Evolutionary conservation across 345 rosid species (phyloP), one percentile per base, ranked within the genome.

Genomic region (Abelmoschus esculentus): DNA sequence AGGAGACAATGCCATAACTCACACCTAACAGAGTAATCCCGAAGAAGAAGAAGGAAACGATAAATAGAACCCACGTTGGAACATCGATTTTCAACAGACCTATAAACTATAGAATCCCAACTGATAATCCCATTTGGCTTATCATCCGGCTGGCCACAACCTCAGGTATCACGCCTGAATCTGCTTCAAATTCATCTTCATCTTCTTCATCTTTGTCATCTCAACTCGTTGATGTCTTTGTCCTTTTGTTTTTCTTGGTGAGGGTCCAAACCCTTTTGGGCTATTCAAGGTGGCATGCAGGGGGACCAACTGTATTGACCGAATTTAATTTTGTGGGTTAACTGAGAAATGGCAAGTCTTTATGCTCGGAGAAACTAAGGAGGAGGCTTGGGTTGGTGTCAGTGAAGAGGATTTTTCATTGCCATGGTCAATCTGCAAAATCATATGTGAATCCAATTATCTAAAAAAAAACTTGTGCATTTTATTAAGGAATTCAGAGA

Each of bases 91-190:
- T 93, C 73, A 86, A 46, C 15, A 93, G 76, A 72, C 97, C 98
- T 12, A 80, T 26, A 65, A 88, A 80, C 77, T 91, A 69, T 34
- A 96, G 97, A 71, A 83, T 70, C 18, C 98, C 98, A 22, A 89
- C 96, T 0, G 97, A 74, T 47, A 90, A 77, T 5, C 83, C 93
- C 96, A 93, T 86, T 64, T 95, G 84, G 76, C 82, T 84, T 10
- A 90, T 89, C 96, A 90, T 93, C 83, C 97, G 82, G 78, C 90
- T 93, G 13, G 97, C 90, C 61, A 93, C 97, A 71, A 90, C 77
- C 87, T 90, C 96, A 2, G 97, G 98, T 74, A 90, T 89, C 22
- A 89, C 47, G 28, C 88, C 93, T 22, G 77, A 85, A 65, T 80
- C 88, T 15, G 63, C 53, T 6, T 72, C 69, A 34, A 19, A 86